Conservation (phyloP, 2,329 filamentous ascomycete species). For the Colletotrichum plurivorum region DNA sequence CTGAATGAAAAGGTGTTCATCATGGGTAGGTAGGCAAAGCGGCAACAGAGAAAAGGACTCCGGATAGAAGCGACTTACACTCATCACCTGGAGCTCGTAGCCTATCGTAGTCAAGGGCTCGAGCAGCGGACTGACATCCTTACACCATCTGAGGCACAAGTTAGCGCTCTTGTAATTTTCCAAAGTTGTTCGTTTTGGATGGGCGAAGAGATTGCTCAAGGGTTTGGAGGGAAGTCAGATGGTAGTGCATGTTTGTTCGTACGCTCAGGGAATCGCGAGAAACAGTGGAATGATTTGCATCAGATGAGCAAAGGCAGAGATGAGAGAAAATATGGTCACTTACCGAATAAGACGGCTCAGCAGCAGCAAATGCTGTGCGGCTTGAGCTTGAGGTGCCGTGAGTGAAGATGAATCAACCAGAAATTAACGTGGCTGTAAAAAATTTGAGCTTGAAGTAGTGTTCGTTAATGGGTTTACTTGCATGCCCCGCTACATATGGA, state of each 20-base stretch:
- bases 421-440: constrained; percentile 11
- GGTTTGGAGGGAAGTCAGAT: constrained; percentile 68
- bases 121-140: no score
- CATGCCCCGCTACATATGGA: constrained; percentile 8
- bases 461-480: constrained; percentile 12
- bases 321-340: constrained; percentile 15
- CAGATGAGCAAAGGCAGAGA: constrained; percentile 49
- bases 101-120: not conserved
- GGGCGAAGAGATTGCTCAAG: not conserved
- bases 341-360: constrained; percentile 41
- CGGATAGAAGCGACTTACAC: not conserved
- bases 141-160: not conserved
- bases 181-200: not conserved
- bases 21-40: constrained; percentile 62
- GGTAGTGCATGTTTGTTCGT: constrained; percentile 82
- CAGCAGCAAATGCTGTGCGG: not conserved
- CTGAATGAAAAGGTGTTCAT: constrained; percentile 77
- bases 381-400: not conserved
- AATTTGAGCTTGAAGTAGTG: constrained; percentile 41
- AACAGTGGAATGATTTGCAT: constrained; percentile 70
- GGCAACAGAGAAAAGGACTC: not conserved
- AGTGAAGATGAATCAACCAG: constrained; percentile 4
- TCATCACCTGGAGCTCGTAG: not conserved
- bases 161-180: not conserved
- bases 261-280: constrained; percentile 74